These are phyloP conservation scores for Penicillium tannophilum DNA, from an alignment of 495 filamentous ascomycete species.

Conservation along the genomic window DNA sequence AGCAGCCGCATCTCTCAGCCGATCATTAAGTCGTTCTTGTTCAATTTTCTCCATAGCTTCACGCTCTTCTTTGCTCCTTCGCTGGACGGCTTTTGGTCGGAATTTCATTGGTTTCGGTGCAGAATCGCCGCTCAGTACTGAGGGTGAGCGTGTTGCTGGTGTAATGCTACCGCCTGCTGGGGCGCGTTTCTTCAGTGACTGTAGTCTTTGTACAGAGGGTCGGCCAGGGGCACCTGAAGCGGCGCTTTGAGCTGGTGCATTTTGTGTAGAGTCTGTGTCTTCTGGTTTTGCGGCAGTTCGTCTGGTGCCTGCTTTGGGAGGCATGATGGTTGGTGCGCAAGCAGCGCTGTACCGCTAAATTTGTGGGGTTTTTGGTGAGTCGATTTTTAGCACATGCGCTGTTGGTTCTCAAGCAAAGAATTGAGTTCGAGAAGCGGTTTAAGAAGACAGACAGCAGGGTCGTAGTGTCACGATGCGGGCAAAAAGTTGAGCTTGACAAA, in stretches of 20 bases:
- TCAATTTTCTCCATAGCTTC: conserved; percentile 52
- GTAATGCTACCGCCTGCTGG: conserved; percentile 41
- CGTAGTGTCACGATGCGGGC: conserved; percentile 9
- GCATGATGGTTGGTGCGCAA: conserved; percentile 36
- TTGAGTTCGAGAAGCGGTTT: conserved; percentile 9
- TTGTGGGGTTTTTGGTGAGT: background rate
- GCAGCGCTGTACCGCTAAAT: conserved; percentile 19
- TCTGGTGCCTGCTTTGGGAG: conserved; percentile 44
- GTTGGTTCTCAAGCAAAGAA: background rate
- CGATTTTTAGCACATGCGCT: background rate
- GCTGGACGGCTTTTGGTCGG: conserved; percentile 46
- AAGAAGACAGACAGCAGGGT: background rate
- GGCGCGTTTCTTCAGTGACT: conserved; percentile 44
- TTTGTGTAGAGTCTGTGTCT: conserved; percentile 16
- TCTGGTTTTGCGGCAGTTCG: conserved; percentile 32
- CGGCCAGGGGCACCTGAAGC: conserved; percentile 26
- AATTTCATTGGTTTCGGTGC: conserved; percentile 47
- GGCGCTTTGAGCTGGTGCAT: conserved; percentile 15
- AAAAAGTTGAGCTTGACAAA: conserved; percentile 32
- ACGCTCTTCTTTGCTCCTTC: conserved; percentile 56
- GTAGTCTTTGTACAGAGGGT: conserved; percentile 46
- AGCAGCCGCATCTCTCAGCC: conserved; percentile 46
- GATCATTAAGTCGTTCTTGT: conserved; percentile 46
- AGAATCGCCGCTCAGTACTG: conserved; percentile 27
- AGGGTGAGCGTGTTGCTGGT: conserved; percentile 26